Evolutionary conservation across 2,329 filamentous ascomycete genomes (phyloP).

Genomic region (Trichoderma lentiforme): DNA sequence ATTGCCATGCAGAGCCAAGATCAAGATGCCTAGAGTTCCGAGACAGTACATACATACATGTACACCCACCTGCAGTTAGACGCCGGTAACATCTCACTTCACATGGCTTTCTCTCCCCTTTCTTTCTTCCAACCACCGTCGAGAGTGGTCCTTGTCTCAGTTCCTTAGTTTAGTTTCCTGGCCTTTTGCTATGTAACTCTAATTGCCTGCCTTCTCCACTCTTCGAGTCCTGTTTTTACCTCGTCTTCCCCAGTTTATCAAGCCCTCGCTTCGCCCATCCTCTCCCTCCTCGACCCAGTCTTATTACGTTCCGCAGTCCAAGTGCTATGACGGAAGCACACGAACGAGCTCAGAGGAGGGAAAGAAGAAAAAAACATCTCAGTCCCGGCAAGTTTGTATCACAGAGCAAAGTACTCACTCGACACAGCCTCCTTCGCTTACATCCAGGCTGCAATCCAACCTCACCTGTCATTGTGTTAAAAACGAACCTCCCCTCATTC

Average conservation of each 20-base stretch:
- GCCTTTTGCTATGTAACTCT: background rate
- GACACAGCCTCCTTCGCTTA: slow-evolving; percentile 8
- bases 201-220: background rate
- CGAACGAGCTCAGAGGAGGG: background rate
- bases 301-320: background rate
- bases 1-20: background rate
- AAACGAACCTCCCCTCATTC: background rate
- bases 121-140: background rate
- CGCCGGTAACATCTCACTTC: background rate
- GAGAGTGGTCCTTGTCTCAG: background rate
- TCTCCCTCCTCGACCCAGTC: background rate
- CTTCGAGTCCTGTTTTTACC: background rate
- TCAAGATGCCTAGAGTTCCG: background rate
- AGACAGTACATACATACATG: background rate
- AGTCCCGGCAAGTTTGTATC: background rate
- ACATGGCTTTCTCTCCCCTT: background rate
- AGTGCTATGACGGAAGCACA: background rate
- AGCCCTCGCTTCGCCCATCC: background rate
- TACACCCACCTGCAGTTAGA: background rate
- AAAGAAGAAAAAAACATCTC: slow-evolving; percentile 11
- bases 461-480: background rate
- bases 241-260: slow-evolving; percentile 1
- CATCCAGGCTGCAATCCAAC: background rate
- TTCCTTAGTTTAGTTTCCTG: background rate
- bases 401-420: background rate